Base-by-base conservation (phyloP, 2,329 filamentous ascomycete species). In the Clonostachys byssicola region DNA sequence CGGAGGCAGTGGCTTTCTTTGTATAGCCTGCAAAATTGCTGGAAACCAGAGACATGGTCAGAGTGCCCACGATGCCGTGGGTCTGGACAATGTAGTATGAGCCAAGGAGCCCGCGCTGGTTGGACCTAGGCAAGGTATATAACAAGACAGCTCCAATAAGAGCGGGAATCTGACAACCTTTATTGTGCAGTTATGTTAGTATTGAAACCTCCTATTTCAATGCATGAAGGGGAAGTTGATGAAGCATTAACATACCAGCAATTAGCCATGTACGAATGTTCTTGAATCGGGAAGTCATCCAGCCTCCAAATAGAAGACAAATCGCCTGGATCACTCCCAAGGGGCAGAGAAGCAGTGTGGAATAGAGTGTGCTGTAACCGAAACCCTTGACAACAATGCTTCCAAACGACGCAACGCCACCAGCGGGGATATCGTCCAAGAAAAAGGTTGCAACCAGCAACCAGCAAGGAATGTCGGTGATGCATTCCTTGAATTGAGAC, bases 1-100 rank as follows among this genome's bases (percentile, higher is more conserved):
- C 73, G 5, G 71, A 71, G 36, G 75, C 69, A 1, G 70, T 77
- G 16, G 69, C 75, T 58, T 73, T 78, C 63, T 73, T 77, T 35
- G 70, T 79, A 50, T 75, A 74, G 3, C 74, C 73, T 0, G 73
- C 73, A 16, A 75, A 66, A 54, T 61, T 61, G 39, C 57, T 43
- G 3, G 49, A 34, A n/a, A 48, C 46, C 6, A 50, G 17, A 5
- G 45, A 49, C 40, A 49, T 40, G n/a, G 43, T 40, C 38, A 49
- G 20, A 18, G 52, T 52, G 4, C 45, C 48, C 14, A 53, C 53
- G 40, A 56, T 54, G 8, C 49, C 51, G 45, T 58, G 55, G 4
- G 54, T 56, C 43, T 51, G 40, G 34, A 52, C 45, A n/a, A 55
- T 52, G 51, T 48, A 57, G 52, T 44, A 58, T 23, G 55, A 58